phyloP scores from a whole-genome alignment of 108 stramenopile species.

The Mediolabrus comicus region DNA sequence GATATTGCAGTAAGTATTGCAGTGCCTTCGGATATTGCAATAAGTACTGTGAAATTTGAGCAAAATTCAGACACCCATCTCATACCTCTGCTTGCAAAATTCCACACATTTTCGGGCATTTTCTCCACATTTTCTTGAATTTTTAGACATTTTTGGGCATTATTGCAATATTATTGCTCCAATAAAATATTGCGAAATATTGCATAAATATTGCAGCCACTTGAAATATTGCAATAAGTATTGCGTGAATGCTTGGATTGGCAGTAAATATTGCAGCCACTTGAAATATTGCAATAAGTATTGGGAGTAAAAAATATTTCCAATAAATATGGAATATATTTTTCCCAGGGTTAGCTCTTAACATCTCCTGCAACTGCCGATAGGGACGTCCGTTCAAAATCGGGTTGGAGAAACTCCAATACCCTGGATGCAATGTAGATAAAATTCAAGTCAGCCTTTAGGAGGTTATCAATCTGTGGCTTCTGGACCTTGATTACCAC shows the following conservation, averaged over 20 bases:
- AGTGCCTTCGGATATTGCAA: no score
- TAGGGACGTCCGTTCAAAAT: slow-evolving; percentile 86
- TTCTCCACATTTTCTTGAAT: no score
- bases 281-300: background rate
- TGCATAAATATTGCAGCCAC: background rate
- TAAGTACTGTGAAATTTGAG: no score
- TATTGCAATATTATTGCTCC: background rate
- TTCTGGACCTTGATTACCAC: slow-evolving; percentile 97
- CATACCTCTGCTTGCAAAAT: no score
- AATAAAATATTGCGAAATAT: background rate
- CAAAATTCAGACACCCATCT: no score
- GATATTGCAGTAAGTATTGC: background rate
- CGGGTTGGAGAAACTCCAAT: slow-evolving; percentile 89
- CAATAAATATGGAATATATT: background rate
- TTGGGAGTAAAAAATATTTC: background rate
- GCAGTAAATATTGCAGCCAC: background rate
- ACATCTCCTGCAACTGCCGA: slow-evolving; percentile 87
- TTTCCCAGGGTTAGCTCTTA: slow-evolving; percentile 27
- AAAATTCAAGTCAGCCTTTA: slow-evolving; percentile 93
- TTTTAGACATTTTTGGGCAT: background rate
- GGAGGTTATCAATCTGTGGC: slow-evolving; percentile 85
- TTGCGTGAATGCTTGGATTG: background rate
- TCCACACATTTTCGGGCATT: no score
- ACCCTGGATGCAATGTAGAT: slow-evolving; percentile 85
- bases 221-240: background rate